Base-by-base conservation (phyloP, 2,329 filamentous ascomycete genomes). In the Diaporthe helianthi region DNA sequence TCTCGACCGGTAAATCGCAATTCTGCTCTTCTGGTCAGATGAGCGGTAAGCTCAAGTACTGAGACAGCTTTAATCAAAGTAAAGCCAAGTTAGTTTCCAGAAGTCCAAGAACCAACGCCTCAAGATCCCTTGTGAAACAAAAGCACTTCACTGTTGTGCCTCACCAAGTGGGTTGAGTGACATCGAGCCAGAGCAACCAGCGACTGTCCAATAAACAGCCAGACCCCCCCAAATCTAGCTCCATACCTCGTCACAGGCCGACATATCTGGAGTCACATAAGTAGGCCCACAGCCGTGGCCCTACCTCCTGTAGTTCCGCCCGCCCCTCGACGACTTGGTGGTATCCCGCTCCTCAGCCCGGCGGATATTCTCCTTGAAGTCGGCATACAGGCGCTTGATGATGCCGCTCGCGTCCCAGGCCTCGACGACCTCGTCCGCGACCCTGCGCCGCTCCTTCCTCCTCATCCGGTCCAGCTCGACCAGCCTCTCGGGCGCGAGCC, bases 341-440 rank as follows among this genome's bases (percentile, higher is more conserved):
- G 79, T 80, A 10, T 76, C 71, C 74, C 81, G 79, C 36, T 86
- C 82, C 73, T 88, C 82, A 13, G 89, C 89, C 53, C 81, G 77
- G 74, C 90, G 85, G 29, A 93, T 80, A 72, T 85, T 87, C 1
- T 83, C 80, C 78, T 89, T 89, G 74, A 93, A 94, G 66, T 90
- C 86, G 12, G 80, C 79, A 78, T 90, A 93, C 17, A 95, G 79
- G 24, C 82, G 82, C 72, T 83, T 85, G 31, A 94, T 83, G 73
- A 89, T 85, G 2, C 87, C 86, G 1, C 79, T 80, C 13, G 79
- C 77, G 68, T 86, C 83, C 92, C 93, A 94, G 2, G 76, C 78
- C 71, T 91, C 87, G 3, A 92, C 85, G 31, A 93, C 85, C 60
- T 83, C 80, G 68, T 91, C 86, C 1, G 90, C 91, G 65, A 88